phyloP scores from a whole-genome alignment of 208 protist genomes.

The Trypanosoma brucei region DNA sequence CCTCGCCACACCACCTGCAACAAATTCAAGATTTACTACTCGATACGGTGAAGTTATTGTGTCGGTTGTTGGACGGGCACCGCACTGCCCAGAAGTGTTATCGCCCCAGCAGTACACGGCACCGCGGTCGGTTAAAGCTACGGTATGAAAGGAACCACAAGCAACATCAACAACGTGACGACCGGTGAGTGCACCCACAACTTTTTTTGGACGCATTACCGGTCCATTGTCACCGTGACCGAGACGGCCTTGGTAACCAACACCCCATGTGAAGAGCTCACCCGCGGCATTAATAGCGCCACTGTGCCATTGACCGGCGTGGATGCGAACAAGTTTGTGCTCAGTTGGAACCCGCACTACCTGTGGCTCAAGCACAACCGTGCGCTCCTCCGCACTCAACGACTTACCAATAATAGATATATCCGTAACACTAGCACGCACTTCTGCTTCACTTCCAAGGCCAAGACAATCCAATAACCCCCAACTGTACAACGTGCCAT shows the following conservation, averaged over 20 bases:
- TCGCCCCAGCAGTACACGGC: conserved; percentile 86
- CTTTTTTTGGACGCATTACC: conserved; percentile 50
- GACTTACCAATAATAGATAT: conserved; percentile 50
- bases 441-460: conserved; percentile 58
- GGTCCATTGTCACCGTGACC: conserved; percentile 71
- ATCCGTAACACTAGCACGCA: conserved; percentile 25
- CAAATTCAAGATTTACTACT: conserved; percentile 73
- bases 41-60: conserved; percentile 63
- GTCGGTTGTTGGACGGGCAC: conserved; percentile 35
- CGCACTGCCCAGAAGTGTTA: conserved; percentile 78
- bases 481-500: conserved; percentile 80
- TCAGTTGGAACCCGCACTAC: conserved; percentile 41
- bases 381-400: conserved; percentile 72
- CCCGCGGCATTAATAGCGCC: conserved; percentile 70
- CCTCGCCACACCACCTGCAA: conserved; percentile 63
- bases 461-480: conserved; percentile 81
- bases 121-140: conserved; percentile 58
- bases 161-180: conserved; percentile 65
- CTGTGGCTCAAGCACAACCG: conserved; percentile 73
- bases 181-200: conserved; percentile 55
- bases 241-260: conserved; percentile 82
- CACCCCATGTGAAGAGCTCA: conserved; percentile 85
- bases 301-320: conserved; percentile 86
- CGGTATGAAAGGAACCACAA: conserved; percentile 85
- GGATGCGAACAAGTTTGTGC: conserved; percentile 49